phyloP scores from a whole-genome alignment of 257 asterid species.

The Anisodus tanguticus region DNA sequence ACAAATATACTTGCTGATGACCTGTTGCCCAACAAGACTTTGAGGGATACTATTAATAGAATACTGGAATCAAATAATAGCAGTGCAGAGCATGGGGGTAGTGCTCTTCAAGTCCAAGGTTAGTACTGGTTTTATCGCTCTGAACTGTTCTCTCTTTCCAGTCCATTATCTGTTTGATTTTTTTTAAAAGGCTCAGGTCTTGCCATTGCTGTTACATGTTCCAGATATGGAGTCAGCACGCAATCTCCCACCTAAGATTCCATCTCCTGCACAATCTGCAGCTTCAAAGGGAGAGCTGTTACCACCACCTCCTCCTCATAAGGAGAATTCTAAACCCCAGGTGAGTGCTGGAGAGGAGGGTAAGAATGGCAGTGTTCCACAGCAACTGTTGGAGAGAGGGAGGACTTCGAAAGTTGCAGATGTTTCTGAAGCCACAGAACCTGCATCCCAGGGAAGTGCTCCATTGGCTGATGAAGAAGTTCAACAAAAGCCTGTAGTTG shows the following conservation, averaged over 20 bases:
- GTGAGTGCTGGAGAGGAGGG: slow-evolving; percentile 52
- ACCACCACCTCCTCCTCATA: slow-evolving; percentile 49
- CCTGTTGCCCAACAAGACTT: slow-evolving; percentile 91
- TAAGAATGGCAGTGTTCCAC: slow-evolving; percentile 43
- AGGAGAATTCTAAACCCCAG: slow-evolving; percentile 53
- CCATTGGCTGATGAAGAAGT: slow-evolving; percentile 89
- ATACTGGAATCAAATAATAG: slow-evolving; percentile 79
- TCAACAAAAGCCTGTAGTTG: slow-evolving; percentile 73
- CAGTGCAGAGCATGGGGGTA: slow-evolving; percentile 81
- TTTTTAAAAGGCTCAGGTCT: neutral
- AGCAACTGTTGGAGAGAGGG: slow-evolving; percentile 52
- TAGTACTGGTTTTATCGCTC: slow-evolving; percentile 25
- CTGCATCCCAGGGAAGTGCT: slow-evolving; percentile 71
- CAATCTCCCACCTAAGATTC: slow-evolving; percentile 75
- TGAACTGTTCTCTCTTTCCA: neutral
- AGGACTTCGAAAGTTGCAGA: slow-evolving; percentile 53
- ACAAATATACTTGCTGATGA: slow-evolving; percentile 88
- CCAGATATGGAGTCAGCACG: slow-evolving; percentile 91
- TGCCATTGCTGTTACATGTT: slow-evolving; percentile 1
- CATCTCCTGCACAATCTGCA: slow-evolving; percentile 85
- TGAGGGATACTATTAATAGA: slow-evolving; percentile 88
- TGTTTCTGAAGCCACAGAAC: slow-evolving; percentile 81
- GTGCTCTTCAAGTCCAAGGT: slow-evolving; percentile 88
- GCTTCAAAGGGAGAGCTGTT: slow-evolving; percentile 76
- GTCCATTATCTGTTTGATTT: slow-evolving; percentile 1